phyloP scores from a whole-genome alignment of 2,329 filamentous ascomycete species.

The Huntiella savannae region DNA sequence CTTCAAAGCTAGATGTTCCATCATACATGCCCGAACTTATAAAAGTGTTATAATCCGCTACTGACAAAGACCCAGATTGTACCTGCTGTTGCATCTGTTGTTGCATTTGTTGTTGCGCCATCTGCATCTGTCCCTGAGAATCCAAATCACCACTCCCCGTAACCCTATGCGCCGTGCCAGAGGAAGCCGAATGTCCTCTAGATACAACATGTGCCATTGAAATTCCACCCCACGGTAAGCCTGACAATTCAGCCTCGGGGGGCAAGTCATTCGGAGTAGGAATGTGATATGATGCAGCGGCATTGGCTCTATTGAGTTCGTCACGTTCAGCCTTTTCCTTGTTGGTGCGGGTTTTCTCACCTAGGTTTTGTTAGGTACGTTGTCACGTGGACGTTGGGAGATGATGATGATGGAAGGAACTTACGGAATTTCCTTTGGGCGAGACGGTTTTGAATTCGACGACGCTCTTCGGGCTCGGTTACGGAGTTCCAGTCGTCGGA shows the following conservation, averaged over 20 bases:
- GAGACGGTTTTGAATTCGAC: slow-evolving; percentile 58
- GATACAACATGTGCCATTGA: slow-evolving; percentile 37
- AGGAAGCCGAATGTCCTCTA: slow-evolving; percentile 30
- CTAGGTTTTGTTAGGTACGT: slow-evolving; percentile 21
- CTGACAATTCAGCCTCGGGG: slow-evolving; percentile 34
- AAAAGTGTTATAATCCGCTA: no score
- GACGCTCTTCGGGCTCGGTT: slow-evolving; percentile 49
- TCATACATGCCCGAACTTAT: neutral
- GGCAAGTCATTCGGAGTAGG: slow-evolving; percentile 36
- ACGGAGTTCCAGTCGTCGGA: slow-evolving; percentile 51
- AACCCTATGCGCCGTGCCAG: slow-evolving; percentile 20
- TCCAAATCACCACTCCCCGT: neutral
- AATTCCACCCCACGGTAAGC: slow-evolving; percentile 54
- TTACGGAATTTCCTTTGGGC: slow-evolving; percentile 60
- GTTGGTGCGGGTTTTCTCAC: slow-evolving; percentile 49
- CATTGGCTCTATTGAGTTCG: slow-evolving; percentile 41
- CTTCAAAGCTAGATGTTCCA: neutral
- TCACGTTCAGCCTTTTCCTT: slow-evolving; percentile 47
- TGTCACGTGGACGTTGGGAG: no score
- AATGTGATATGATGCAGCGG: slow-evolving; percentile 43
- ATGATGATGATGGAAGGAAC: slow-evolving; percentile 15
- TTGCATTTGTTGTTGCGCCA: neutral
- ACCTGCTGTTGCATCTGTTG: neutral
- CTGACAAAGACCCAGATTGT: no score
- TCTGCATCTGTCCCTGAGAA: no score